These are phyloP conservation scores for Apophysomyces sp. DNA, from an alignment of 371 early-diverging fungal genomes.

Conservation along the genomic window DNA sequence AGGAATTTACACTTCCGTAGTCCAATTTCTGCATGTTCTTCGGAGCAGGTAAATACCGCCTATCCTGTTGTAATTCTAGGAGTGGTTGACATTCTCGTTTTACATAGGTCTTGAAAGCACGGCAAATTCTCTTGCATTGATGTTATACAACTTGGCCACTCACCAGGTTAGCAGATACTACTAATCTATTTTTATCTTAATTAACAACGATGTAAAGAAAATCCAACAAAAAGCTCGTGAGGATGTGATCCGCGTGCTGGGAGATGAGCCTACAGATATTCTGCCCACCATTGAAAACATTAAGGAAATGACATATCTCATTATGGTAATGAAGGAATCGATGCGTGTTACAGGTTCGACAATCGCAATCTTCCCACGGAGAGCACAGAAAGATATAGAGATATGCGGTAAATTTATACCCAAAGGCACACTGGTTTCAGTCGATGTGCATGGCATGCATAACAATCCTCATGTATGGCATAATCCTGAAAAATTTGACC, in stretches of 20 bases:
- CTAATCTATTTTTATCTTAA: too few relatives aligned
- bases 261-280: conserved; percentile 15
- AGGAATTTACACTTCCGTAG: too few relatives aligned
- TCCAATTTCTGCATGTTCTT: background rate
- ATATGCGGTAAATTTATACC: conserved; percentile 11
- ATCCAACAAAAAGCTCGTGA: conserved; percentile 28
- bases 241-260: conserved; percentile 19
- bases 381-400: conserved; percentile 7
- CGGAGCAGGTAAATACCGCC: conserved; percentile 6
- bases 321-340: conserved; percentile 22
- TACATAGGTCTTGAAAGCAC: conserved; percentile 11
- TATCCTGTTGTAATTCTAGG: background rate
- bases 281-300: conserved; percentile 13
- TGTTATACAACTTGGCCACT: conserved; percentile 15
- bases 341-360: conserved; percentile 33
- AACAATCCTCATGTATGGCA: conserved; percentile 29
- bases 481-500: conserved; percentile 33
- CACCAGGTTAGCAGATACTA: too few relatives aligned
- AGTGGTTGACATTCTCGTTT: too few relatives aligned
- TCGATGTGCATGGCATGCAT: conserved; percentile 10
- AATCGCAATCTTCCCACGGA: background rate
- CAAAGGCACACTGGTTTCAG: conserved; percentile 7
- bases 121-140: conserved; percentile 13
- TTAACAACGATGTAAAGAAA: conserved; percentile 5
- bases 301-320: conserved; percentile 16